Evolutionary conservation across 208 protist species (phyloP), one percentile per base, ranked within the genome.

Genomic region (Leishmania martiniquensis): DNA sequence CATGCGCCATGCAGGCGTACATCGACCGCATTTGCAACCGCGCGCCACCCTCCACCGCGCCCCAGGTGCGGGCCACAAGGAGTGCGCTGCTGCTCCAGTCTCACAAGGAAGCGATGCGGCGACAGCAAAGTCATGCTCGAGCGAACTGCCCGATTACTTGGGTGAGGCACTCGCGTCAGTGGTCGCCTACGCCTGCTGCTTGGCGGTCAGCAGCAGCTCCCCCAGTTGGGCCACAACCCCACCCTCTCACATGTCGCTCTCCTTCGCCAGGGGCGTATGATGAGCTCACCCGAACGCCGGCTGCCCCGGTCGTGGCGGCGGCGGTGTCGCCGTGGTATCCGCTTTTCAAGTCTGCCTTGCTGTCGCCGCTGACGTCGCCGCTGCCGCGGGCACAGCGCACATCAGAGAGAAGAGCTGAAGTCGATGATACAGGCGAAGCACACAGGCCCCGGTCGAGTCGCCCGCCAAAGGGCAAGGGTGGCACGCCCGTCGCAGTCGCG

Each of bases 11-110:
- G 79, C 74, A 78, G 54, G 72, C 79, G 10, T 83, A 83, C 74
- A 83, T 83, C 39, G 74, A 83, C 63, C 78, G 79, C 74, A 83
- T 83, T 60, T 78, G 79, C 60, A 83, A 39, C 34, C 79, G 79
- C 12, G 39, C 63, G 1, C 32, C 67, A 5, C 79, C 79, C 25
- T 55, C 78, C 7, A 75, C 72, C 1, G 72, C 73, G 42, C 44
- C 68, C 1, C 59, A 39, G 57, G 79, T 83, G 67, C 79, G 74
- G 12, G 68, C 72, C 0, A 83, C 79, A 4, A 49, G 49, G 42
- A 83, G 68, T 45, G 79, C 79, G 25, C 57, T 71, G 67, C 74
- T 83, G 32, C 74, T 78, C 12, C 79, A 76, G 34, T 54, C 68
- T 4, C 74, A 72, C 55, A 68, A 75, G 32, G 57, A 45, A 32